Evolutionary conservation across 768 basidiomycete species (phyloP), one percentile per base, ranked within the genome.

Genomic region (Leccinum barrowsii): DNA sequence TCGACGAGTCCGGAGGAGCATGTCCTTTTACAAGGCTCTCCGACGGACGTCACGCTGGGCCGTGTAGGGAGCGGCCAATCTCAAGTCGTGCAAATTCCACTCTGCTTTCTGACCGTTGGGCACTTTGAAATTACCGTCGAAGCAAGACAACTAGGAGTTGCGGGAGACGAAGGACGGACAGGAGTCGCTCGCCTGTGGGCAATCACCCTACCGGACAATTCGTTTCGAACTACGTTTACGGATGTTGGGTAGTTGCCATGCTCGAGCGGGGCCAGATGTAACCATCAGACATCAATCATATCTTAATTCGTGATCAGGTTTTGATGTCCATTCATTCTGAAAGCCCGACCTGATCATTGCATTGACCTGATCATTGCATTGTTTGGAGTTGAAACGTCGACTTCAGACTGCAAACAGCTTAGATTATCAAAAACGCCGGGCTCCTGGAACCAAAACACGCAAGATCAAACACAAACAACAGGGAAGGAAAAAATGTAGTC

Each of bases 51-150:
- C 24, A 77, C 85, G 2, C 60, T 94, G 4, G 90, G 90, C 3
- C 76, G 76, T n/a, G 68, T 95, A 51, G 77, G 77, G 47, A 71
- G 72, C 21, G 87, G 85, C 2, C 80, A 82, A 59, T 77, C 80
- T 13, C 73, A 74, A 34, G 76, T 80, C 35, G 64, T 85, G 5
- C 80, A 85, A 48, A 74, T 82, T 1, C 80, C 85, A 2, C 59
- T 94, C 12, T 89, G 87, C 65, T 92, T 95, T 72, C 79, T 94
- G 19, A 80, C 89, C 12, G 76, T 77, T 48, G 92, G 92, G 8
- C 72, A 76, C 53, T 94, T 90, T 59, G 77, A 78, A 55, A 64
- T 84, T 19, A 65, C 68, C 1, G 76, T 74, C 5, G 77, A 77
- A 57, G 74, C 72, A 26, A 66, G 68, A 44, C 60, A 71, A 44